Conservation (phyloP, 306 rosid genomes). For the Bauhinia variegata region DNA sequence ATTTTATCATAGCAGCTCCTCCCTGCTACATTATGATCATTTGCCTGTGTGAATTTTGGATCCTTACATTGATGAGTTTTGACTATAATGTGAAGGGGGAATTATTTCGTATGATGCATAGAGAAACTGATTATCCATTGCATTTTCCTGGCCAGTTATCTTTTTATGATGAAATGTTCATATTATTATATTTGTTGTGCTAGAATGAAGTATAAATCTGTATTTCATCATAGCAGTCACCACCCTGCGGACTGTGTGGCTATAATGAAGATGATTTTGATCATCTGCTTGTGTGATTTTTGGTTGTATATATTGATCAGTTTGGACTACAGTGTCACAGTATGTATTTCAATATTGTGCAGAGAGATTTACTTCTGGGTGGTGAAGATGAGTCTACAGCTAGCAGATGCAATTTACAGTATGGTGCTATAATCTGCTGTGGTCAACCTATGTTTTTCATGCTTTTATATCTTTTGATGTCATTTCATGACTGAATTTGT, state of each 20-base stretch:
- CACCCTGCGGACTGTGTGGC: background rate
- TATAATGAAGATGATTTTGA: background rate
- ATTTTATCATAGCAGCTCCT: background rate
- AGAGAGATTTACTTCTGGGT: conserved; percentile 87
- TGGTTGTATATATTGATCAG: conserved; percentile 10
- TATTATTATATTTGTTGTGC: background rate
- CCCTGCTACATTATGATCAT: background rate
- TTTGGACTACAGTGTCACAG: conserved; percentile 14
- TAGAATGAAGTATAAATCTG: background rate
- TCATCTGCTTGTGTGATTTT: conserved; percentile 2
- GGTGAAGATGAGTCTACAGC: conserved; percentile 89
- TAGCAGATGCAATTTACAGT: conserved; percentile 90
- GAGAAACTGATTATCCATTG: conserved; percentile 43
- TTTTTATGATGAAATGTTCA: background rate
- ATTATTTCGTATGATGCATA: conserved; percentile 51
- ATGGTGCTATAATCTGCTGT: conserved; percentile 26
- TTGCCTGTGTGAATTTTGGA: conserved; percentile 8
- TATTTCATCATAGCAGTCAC: background rate
- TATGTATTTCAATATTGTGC: conserved; percentile 36
- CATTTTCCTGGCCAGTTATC: conserved; percentile 4
- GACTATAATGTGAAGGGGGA: conserved; percentile 14
- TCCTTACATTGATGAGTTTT: conserved; percentile 8
- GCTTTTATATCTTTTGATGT: conserved; percentile 8
- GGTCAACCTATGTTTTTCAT: conserved; percentile 1
- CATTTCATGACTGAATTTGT: conserved; percentile 17